Evolutionary conservation across 805 yeast genomes (phyloP).

Genomic region (Spathaspora girioi): DNA sequence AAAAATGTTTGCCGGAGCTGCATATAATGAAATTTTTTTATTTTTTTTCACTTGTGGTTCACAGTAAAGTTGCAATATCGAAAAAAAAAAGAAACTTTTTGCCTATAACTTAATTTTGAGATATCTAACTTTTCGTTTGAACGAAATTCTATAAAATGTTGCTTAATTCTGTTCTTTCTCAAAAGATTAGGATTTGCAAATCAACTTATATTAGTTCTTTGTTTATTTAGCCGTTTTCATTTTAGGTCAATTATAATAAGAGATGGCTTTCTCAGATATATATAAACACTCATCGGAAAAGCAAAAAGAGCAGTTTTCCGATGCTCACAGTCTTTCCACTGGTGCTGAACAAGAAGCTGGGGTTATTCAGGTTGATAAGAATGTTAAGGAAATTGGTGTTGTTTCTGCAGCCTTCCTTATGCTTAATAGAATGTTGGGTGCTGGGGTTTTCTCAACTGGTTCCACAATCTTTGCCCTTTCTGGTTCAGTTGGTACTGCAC

Average conservation of each 20-base stretch:
- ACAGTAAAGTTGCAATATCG: background rate
- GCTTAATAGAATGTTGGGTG: conserved; percentile 68
- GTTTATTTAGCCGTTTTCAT: background rate
- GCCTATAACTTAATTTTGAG: background rate
- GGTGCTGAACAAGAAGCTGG: conserved; percentile 19
- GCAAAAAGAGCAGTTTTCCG: background rate
- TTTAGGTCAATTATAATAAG: background rate
- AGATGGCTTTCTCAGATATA: conserved; percentile 1
- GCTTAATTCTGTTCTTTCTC: background rate
- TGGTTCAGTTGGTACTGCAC: conserved; percentile 70
- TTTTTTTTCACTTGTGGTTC: too few relatives aligned
- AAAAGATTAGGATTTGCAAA: background rate
- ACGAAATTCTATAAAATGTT: background rate
- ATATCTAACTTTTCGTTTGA: background rate
- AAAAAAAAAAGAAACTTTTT: background rate
- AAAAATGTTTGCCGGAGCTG: background rate
- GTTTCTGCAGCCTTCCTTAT: conserved; percentile 48
- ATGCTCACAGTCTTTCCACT: conserved; percentile 5
- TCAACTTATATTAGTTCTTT: background rate
- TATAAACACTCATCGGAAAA: conserved; percentile 4
- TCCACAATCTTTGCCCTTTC: conserved; percentile 54
- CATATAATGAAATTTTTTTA: background rate
- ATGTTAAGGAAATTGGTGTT: conserved; percentile 42
- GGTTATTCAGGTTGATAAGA: conserved; percentile 38
- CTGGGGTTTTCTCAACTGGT: conserved; percentile 70